These are phyloP conservation scores for Neophaeococcomyces mojaviensis DNA, from an alignment of 2,329 filamentous ascomycete species.

Conservation along the genomic window DNA sequence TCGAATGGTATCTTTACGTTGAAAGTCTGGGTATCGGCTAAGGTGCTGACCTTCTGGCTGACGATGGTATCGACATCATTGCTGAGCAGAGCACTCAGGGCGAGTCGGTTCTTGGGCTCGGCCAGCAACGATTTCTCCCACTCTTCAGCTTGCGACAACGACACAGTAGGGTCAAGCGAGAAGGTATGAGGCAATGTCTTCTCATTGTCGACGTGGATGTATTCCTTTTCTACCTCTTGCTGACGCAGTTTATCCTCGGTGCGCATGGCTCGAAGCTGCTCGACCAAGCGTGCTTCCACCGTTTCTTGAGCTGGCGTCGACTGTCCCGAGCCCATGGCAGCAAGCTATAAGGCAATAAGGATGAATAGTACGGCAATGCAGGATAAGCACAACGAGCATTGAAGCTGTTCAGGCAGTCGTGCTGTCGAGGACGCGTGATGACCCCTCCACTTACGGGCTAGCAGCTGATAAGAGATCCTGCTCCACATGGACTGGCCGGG, in stretches of 20 bases:
- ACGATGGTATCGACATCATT: slow-evolving; percentile 61
- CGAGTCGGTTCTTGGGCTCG: slow-evolving; percentile 65
- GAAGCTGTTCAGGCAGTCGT: no score
- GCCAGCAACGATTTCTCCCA: slow-evolving; percentile 58
- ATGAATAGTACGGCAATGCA: no score
- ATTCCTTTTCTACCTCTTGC: slow-evolving; percentile 41
- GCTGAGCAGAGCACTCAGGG: slow-evolving; percentile 63
- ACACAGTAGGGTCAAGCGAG: slow-evolving; percentile 34
- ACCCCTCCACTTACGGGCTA: no score
- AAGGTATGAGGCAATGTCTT: slow-evolving; percentile 28
- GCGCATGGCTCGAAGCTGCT: slow-evolving; percentile 32
- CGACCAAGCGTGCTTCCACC: slow-evolving; percentile 30
- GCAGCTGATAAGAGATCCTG: no score
- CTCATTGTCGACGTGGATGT: slow-evolving; percentile 45
- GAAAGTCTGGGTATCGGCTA: slow-evolving; percentile 71
- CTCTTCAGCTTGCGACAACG: slow-evolving; percentile 43
- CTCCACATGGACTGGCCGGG: no score
- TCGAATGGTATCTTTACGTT: slow-evolving; percentile 76
- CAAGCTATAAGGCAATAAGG: no score
- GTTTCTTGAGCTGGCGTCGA: slow-evolving; percentile 23
- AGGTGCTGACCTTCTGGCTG: slow-evolving; percentile 53
- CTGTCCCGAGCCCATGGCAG: slow-evolving; percentile 21
- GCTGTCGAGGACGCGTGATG: no score
- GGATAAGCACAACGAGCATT: no score
- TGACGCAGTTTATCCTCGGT: slow-evolving; percentile 29